Evolutionary conservation across 768 basidiomycete genomes (phyloP).

Genomic region (Vishniacozyma victoriae): DNA sequence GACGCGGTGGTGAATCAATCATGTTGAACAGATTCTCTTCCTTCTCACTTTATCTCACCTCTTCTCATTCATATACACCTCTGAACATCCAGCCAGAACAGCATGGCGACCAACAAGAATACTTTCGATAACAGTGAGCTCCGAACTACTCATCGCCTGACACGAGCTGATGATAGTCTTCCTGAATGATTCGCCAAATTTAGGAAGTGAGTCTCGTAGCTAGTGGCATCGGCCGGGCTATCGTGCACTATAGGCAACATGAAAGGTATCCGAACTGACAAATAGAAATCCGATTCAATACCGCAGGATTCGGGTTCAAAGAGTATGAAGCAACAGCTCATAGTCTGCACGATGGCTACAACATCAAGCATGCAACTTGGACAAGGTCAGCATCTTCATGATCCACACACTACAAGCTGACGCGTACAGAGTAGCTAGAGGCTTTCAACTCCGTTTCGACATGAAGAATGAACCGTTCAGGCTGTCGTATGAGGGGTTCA

Average conservation of each 20-base stretch:
- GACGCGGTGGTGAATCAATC: too few relatives aligned
- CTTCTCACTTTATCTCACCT: too few relatives aligned
- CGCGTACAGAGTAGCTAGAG: conserved; percentile 63
- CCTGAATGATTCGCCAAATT: conserved; percentile 63
- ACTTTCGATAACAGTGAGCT: conserved; percentile 17
- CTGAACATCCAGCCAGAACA: too few relatives aligned
- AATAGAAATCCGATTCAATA: conserved; percentile 65
- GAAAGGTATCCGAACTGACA: not conserved
- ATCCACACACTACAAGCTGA: not conserved
- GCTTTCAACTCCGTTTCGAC: conserved; percentile 81
- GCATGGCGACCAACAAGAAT: too few relatives aligned
- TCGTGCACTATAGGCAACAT: not conserved
- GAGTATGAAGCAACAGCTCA: conserved; percentile 61
- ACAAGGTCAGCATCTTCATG: conserved; percentile 22
- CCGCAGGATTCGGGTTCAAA: conserved; percentile 91
- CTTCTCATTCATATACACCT: too few relatives aligned
- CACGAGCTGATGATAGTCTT: conserved; percentile 51
- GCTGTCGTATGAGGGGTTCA: conserved; percentile 90
- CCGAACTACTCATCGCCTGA: not conserved
- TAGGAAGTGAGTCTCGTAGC: conserved; percentile 61
- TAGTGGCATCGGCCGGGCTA: not conserved
- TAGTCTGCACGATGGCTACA: conserved; percentile 23
- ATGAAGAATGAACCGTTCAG: conserved; percentile 62
- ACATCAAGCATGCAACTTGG: conserved; percentile 35
- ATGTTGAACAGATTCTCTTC: too few relatives aligned